Base-by-base conservation (phyloP, 1,139 yeast genomes). In the Meyerozyma carpophila region DNA sequence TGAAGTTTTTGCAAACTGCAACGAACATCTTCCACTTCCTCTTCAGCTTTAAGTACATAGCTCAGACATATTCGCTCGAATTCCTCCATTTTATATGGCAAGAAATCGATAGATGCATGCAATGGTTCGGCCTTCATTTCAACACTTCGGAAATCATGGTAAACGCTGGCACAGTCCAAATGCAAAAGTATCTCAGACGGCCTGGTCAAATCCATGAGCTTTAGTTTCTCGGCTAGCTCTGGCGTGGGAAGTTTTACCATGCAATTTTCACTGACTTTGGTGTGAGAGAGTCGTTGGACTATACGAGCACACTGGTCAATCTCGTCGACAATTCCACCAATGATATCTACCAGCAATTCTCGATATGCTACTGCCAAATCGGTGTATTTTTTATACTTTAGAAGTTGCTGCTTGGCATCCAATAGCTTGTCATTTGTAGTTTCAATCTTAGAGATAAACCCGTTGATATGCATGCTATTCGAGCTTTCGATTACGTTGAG, bases 101-200 rank as follows among this genome's bases (percentile, higher is more conserved):
- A 66, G 44, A 81, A 74, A 38, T 75, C 71, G n/a, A 84, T 54
- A 16, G 91, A 82, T 2, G 81, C 82, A 38, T 67, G 65, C 39
- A 83, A 62, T 0, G 88, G 88, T 29, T 65, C 66, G 10, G 80
- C 51, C 28, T 66, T 58, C 6, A 63, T 50, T 26, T 65, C 66
- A 8, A 73, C 54, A 4, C 49, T 53, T 11, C 61, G 34, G 5
- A 31, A 31, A 11, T 31, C 34, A 8, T 31, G 16, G 26, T 20
- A 18, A 8, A 34, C 20, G 11, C 26, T 8, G 4, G 13, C 37
- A 8, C 5, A 14, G 13, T 18, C 16, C 13, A 34, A 10, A 21
- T 34, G 26, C 26, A 34, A 34, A 34, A 34, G 37, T 3, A 24
- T 4, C 24, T 11, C 21, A 7, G 36, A 8, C 2, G 41, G 41